Evolutionary conservation across 345 rosid genomes (phyloP), one percentile per base, ranked within the genome.

Genomic region (Hypericum perforatum): DNA sequence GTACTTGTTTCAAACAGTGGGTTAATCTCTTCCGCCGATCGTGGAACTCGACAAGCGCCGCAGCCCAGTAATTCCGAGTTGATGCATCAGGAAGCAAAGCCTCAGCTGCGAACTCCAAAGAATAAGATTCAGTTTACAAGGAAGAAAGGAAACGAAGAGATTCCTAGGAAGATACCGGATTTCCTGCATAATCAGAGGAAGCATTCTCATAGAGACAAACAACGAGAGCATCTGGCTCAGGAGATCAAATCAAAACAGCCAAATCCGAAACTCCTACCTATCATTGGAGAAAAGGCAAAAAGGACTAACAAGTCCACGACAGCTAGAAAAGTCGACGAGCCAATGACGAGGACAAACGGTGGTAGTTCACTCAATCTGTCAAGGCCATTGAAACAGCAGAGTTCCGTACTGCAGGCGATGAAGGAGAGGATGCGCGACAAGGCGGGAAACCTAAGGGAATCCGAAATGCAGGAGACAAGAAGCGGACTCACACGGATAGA

Each of bases 311-410:
- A 63, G 64, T 39, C 55, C 43, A 72, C 66, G 43, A 62, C 59
- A 45, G 69, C 66, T 38, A 57, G 49, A 58, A 76, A 70, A 64
- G 70, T 67, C 37, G 62, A 66, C 22, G 82, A 81, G 67, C 70
- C 58, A 10, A 54, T 58, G 47, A 60, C 61, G 39, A 73, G 63
- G 49, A 64, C 57, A 62, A 68, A 62, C 32, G 32, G 32, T 42
- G 78, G 59, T 50, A 48, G 57, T 32, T 48, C 69, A 22, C 46
- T 56, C 50, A 74, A 47, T 60, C 56, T 70, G 37, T 48, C 62
- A 29, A 73, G 59, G 70, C 64, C 62, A 9, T 45, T 9, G 38
- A 76, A 70, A 66, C 67, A 57, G 49, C 77, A 54, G 56, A 62
- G 38, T 60, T 64, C 70, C 48, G 22, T 39, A 50, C 45, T 54